Base-by-base conservation (phyloP, 2,329 filamentous ascomycete genomes). In the Didymella lethalis region DNA sequence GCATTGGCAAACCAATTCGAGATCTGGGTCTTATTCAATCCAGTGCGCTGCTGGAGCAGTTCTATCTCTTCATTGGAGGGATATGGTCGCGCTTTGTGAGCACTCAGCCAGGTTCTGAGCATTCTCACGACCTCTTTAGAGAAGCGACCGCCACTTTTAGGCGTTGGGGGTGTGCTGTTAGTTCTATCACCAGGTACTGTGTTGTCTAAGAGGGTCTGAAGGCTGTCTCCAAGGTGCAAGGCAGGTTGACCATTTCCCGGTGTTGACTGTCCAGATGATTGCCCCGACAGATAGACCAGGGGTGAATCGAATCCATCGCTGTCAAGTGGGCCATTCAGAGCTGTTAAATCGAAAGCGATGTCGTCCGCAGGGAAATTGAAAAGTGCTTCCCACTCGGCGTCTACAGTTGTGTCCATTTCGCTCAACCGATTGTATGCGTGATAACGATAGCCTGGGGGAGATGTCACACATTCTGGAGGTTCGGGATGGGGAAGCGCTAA, bases 1-100 rank as follows among this genome's bases (percentile, higher is more conserved):
- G 70, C 66, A 32, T 73, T 73, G 5, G 69, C 69, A 20, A 73
- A 71, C 70, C 70, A 73, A 8, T 70, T 73, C 4, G 64, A 58
- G 2, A 73, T 64, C 14, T 73, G 70, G 1, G 63, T 63, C 34
- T 63, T 67, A 44, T 67, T 72, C 11, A 73, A 44, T 1, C 69
- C 70, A 25, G 69, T 72, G 0, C 64, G 59, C 4, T 57, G 55
- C 26, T 68, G 61, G 2, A 73, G 57, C 4, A 61, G 31, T 3
- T 54, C 36, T 58, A 69, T 64, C 29, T 73, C 67, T 12, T 64
- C 56, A 7, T 65, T 65, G 16, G 51, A 64, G 0, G 69, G 69
- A 26, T 72, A 72, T 7, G 69, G 69, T 44, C 68, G 59, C 7
- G 61, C 48, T 14, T 63, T 62, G 45, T 72, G 69, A 49, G 62